Base-by-base conservation (phyloP, 2,329 filamentous ascomycete species). In the Diplodia seriata region DNA sequence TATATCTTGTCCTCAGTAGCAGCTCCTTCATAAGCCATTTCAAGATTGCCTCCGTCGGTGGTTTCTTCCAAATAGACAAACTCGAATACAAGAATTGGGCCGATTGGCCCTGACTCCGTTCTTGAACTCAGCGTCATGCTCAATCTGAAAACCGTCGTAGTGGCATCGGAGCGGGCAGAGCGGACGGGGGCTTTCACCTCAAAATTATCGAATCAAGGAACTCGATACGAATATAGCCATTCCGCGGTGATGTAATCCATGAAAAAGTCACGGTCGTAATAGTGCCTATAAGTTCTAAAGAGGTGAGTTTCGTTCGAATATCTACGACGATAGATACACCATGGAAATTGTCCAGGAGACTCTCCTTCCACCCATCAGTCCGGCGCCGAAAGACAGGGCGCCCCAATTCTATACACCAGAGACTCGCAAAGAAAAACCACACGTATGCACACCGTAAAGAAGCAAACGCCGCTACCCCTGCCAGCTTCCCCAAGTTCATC, bases 291-390 rank as follows among this genome's bases (percentile, higher is more conserved):
- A 26, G 8, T 20, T 47, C 43, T 47, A 40, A 56, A 56, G 54
- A 56, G 54, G n/a, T 56, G 54, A 56, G 54, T 56, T 31, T 56
- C 54, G 54, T 38, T 40, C n/a, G n/a, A 33, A 56, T 56, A 56
- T 56, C 54, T 56, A 56, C n/a, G 43, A 47, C 18, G 18, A 38
- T 36, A 56, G 33, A 56, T 36, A 38, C 33, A 38, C 20, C 33
- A 56, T 56, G 54, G 20, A 33, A 33, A 23, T 7, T 38, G n/a
- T 15, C n/a, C 8, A 47, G n/a, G 31, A 38, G 18, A 56, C 4
- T 14, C 31, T 12, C 54, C 53, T 33, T 12, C 54, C 18, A 56
- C 8, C 43, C 43, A 20, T 12, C 54, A 15, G 54, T 56, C 54
- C 33, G n/a, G 3, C 54, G n/a, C 36, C 54, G 9, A 20, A 29